phyloP scores from a whole-genome alignment of 2,329 filamentous ascomycete species.

The Colletotrichum australisinense region DNA sequence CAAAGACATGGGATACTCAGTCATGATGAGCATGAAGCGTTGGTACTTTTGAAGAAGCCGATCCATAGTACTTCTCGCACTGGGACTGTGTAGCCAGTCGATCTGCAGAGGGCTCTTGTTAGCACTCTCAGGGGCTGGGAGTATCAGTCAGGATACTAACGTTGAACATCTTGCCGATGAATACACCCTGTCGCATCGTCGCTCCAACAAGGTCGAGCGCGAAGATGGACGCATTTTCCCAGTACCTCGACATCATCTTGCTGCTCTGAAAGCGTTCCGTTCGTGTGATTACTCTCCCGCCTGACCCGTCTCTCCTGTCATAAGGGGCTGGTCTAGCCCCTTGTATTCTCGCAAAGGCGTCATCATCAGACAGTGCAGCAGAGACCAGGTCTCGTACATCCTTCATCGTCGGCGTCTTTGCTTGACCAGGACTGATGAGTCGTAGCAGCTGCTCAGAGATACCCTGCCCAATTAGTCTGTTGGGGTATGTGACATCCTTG shows the following conservation, averaged over 20 bases:
- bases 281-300: not conserved
- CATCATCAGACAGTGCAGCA: slow-evolving; percentile 50
- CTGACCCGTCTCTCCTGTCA: slow-evolving; percentile 50
- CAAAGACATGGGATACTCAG: slow-evolving; percentile 53
- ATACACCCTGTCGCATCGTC: slow-evolving; percentile 73
- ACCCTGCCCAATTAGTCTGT: slow-evolving; percentile 62
- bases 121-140: not conserved
- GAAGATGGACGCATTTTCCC: slow-evolving; percentile 74
- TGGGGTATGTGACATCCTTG: slow-evolving; percentile 63
- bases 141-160: slow-evolving; percentile 30
- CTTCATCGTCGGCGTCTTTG: slow-evolving; percentile 56
- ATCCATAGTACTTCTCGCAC: slow-evolving; percentile 70
- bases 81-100: slow-evolving; percentile 82
- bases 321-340: not conserved
- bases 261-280: slow-evolving; percentile 50
- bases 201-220: slow-evolving; percentile 74
- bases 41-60: slow-evolving; percentile 74
- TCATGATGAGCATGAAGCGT: slow-evolving; percentile 73
- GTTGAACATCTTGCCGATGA: slow-evolving; percentile 78
- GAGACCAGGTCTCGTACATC: slow-evolving; percentile 64
- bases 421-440: slow-evolving; percentile 46
- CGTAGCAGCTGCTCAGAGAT: slow-evolving; percentile 56
- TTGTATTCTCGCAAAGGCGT: not conserved
- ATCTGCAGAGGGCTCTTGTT: slow-evolving; percentile 50
- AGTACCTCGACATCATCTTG: slow-evolving; percentile 78